Percentiles rank a stretch among this genome's conserved stretches.
phyloP scores from a whole-genome alignment of 2,329 filamentous ascomycete species.

The Thelonectria rubi region DNA sequence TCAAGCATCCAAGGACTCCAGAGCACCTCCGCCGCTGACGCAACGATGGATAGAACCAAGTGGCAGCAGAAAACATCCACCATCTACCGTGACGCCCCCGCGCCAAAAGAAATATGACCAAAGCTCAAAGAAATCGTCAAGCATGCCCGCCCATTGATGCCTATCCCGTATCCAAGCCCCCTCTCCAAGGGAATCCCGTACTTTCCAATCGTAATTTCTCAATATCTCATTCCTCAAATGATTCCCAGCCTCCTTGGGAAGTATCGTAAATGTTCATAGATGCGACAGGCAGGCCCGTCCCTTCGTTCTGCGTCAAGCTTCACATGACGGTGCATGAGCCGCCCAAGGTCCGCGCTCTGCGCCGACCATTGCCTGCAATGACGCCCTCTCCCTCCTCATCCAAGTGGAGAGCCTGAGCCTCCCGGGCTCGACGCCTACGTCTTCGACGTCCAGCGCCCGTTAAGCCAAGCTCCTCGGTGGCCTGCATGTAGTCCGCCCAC shows the following conservation, averaged over 20 bases:
- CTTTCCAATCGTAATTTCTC: slow-evolving; percentile 10
- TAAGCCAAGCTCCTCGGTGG: slow-evolving; percentile 82
- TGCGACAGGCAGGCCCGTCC: too few species aligned
- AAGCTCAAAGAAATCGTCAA: slow-evolving; percentile 18
- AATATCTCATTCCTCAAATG: slow-evolving; percentile 3
- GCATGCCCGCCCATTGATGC: slow-evolving; percentile 1
- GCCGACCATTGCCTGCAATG: slow-evolving; percentile 59
- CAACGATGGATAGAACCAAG: slow-evolving; percentile 20
- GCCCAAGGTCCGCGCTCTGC: slow-evolving; percentile 71
- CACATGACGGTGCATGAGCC: slow-evolving; percentile 72
- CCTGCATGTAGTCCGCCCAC: slow-evolving; percentile 95
- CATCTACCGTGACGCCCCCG: slow-evolving; percentile 38
- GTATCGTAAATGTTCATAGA: slow-evolving; percentile 3
- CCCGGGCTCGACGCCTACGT: slow-evolving; percentile 78
- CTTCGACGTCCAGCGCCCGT: slow-evolving; percentile 72
- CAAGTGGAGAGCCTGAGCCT: slow-evolving; percentile 81
- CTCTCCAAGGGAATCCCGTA: background rate
- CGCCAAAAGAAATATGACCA: slow-evolving; percentile 9
- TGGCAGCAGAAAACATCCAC: slow-evolving; percentile 21
- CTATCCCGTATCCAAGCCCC: background rate
- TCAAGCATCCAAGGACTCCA: slow-evolving; percentile 12
- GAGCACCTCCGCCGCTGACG: slow-evolving; percentile 18
- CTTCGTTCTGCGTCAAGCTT: slow-evolving; percentile 37
- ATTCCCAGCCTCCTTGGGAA: background rate
- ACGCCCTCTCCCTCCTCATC: slow-evolving; percentile 83